phyloP scores from a whole-genome alignment of 176 grass and related monocot genomes.

The Elymus sibiricus region DNA sequence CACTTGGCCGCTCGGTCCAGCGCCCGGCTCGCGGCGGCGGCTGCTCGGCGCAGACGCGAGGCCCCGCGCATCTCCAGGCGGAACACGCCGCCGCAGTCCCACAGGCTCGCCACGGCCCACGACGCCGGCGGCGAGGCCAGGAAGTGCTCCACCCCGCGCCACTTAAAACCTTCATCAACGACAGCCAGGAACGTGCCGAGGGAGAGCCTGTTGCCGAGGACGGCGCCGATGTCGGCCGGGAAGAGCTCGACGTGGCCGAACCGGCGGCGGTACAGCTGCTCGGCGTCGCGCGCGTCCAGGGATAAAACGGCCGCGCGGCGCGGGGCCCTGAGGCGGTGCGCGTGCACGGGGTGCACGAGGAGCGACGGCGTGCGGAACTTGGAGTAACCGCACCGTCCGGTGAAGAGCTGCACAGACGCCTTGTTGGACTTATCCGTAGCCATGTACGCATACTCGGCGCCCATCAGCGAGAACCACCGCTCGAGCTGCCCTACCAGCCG shows the following conservation, averaged over 20 bases:
- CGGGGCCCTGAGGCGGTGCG: conserved; percentile 45
- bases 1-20: conserved; percentile 62
- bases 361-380: conserved; percentile 94
- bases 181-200: conserved; percentile 67
- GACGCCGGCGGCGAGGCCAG: conserved; percentile 59
- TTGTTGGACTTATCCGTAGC: conserved; percentile 78
- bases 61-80: conserved; percentile 75
- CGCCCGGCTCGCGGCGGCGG: conserved; percentile 48
- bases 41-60: conserved; percentile 37
- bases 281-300: conserved; percentile 51
- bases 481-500: conserved; percentile 54
- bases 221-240: conserved; percentile 71
- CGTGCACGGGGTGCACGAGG: conserved; percentile 86
- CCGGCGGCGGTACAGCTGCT: conserved; percentile 50
- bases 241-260: conserved; percentile 71
- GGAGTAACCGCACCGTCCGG: conserved; percentile 66
- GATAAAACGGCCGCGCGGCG: conserved; percentile 27
- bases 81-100: conserved; percentile 88
- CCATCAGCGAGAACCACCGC: conserved; percentile 55
- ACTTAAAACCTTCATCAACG: conserved; percentile 14
- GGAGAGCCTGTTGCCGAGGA: conserved; percentile 67
- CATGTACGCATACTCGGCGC: conserved; percentile 90
- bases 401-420: conserved; percentile 80
- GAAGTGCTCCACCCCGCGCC: conserved; percentile 59
- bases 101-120: conserved; percentile 79